These are phyloP conservation scores for Fusarium sp. DNA, from an alignment of 2,329 filamentous ascomycete genomes.

Conservation along the genomic window DNA sequence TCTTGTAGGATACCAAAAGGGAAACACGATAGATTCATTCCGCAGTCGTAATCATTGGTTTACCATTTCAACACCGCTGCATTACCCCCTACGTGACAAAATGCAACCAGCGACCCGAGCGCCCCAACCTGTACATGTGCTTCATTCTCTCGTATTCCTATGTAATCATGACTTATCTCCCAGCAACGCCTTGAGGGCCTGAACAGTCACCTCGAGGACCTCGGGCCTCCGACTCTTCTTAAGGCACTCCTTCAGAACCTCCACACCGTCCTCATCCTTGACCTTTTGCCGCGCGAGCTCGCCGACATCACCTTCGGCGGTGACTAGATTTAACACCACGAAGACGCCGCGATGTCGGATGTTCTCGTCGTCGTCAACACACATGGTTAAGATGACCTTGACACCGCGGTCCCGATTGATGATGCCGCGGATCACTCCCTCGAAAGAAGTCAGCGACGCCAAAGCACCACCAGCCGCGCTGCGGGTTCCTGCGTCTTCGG, in stretches of 20 bases:
- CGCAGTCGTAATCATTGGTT: constrained; percentile 38
- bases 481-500: constrained; percentile 84
- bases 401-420: constrained; percentile 81
- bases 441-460: constrained; percentile 86
- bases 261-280: constrained; percentile 74
- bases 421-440: constrained; percentile 80
- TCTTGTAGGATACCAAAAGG: constrained; percentile 16
- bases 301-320: constrained; percentile 77
- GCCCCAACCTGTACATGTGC: constrained; percentile 17
- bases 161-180: constrained; percentile 53
- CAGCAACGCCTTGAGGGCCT: constrained; percentile 79
- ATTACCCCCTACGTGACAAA: constrained; percentile 17
- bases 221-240: constrained; percentile 78
- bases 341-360: constrained; percentile 82
- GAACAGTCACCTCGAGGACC: constrained; percentile 79
- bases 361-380: constrained; percentile 79
- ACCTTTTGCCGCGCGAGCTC: constrained; percentile 72
- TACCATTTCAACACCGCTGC: constrained; percentile 20
- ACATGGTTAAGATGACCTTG: constrained; percentile 84
- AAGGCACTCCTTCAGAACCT: constrained; percentile 78
- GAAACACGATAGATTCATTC: constrained; percentile 32
- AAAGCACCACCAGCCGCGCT: constrained; percentile 90
- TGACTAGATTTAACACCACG: constrained; percentile 80
- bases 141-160: background rate
- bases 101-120: constrained; percentile 8